Percentiles rank a stretch among this genome's conserved stretches.
Conservation (phyloP, 2,329 filamentous ascomycete genomes). For the Tolypocladium amazonense region DNA sequence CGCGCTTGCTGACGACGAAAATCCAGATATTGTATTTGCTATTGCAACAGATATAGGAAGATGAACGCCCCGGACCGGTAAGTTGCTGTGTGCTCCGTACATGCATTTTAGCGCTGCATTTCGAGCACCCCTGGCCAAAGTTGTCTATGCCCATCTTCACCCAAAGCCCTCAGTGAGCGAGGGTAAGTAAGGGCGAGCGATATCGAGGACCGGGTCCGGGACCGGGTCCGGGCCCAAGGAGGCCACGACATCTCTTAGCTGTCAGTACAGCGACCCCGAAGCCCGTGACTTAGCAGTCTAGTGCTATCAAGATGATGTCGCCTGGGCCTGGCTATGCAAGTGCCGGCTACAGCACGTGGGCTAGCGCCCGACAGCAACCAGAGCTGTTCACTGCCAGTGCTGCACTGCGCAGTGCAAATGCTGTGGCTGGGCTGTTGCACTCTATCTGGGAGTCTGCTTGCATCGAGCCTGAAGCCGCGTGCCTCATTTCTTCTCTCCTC, state of each 20-base stretch:
- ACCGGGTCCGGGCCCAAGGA: neutral
- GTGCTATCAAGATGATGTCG: neutral
- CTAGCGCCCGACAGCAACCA: neutral
- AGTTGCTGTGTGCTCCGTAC: slow-evolving; percentile 12
- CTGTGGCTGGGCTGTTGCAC: neutral
- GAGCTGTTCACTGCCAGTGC: neutral
- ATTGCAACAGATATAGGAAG: slow-evolving; percentile 8
- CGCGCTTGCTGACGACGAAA: neutral
- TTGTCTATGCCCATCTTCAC: neutral
- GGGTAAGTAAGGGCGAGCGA: neutral
- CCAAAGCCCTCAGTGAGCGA: neutral
- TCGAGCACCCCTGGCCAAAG: neutral
- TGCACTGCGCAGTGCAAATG: neutral
- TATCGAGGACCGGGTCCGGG: neutral
- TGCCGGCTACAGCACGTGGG: neutral
- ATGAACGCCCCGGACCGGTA: slow-evolving; percentile 50
- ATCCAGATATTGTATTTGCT: neutral
- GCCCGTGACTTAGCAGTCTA: neutral
- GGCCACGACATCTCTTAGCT: neutral
- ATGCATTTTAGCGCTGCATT: too few species aligned
- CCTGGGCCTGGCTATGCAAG: neutral
- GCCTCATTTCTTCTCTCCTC: neutral
- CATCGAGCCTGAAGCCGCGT: too few species aligned
- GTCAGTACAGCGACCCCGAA: neutral
- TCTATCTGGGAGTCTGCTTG: neutral